These are phyloP conservation scores for Trichomonas vaginalis DNA, from an alignment of 208 protist genomes.

Conservation along the genomic window DNA sequence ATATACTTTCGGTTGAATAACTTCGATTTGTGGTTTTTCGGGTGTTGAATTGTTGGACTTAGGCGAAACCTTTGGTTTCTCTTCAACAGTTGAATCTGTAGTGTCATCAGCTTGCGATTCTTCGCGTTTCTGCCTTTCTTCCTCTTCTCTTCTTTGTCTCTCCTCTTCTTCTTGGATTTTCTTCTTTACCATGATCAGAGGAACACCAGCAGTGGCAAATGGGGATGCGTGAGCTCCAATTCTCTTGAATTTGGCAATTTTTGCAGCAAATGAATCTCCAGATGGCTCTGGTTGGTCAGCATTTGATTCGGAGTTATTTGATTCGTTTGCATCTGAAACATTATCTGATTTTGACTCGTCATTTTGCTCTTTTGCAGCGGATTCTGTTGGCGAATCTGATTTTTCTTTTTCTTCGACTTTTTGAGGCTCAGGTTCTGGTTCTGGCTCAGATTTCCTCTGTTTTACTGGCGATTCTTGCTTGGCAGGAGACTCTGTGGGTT, in stretches of 20 bases:
- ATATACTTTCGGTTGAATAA: not conserved
- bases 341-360: not conserved
- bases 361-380: not conserved
- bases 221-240: not conserved
- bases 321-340: not conserved
- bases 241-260: not conserved
- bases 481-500: not conserved
- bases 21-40: not conserved
- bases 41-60: not conserved
- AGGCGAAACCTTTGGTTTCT: not conserved
- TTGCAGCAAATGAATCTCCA: not conserved
- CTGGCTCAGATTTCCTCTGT: no score
- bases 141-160: not conserved
- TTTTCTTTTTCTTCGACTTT: not conserved
- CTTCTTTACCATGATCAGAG: not conserved
- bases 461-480: not conserved
- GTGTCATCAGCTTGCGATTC: not conserved
- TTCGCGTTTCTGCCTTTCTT: not conserved
- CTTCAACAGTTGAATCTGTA: not conserved
- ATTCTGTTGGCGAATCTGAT: not conserved
- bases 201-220: not conserved
- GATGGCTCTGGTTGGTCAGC: not conserved
- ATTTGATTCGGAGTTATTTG: not conserved
- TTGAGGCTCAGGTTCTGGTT: not conserved
- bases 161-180: not conserved